Conservation (phyloP, 257 asterid genomes). For the Gentiana macrophylla region DNA sequence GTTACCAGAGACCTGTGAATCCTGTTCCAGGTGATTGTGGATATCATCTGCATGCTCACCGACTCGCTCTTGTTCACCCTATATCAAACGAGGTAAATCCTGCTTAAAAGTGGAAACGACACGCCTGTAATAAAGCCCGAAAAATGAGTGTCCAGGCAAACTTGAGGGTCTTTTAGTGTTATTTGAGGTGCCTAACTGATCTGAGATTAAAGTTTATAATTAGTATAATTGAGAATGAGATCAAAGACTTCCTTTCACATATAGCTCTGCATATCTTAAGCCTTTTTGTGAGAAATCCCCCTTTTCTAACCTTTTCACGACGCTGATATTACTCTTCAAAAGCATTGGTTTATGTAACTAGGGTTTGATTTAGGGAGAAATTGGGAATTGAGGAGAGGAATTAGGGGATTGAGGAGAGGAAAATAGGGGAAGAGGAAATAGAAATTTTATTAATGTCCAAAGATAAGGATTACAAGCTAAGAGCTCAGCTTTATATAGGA, state of each 20-base stretch:
- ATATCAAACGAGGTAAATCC: constrained; percentile 45
- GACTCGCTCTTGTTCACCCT: constrained; percentile 55
- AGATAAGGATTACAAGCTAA: too few relatives aligned
- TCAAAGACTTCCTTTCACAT: neutral
- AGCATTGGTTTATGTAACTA: too few relatives aligned
- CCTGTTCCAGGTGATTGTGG: constrained; percentile 99
- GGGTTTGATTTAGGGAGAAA: too few relatives aligned
- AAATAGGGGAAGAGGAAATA: too few relatives aligned
- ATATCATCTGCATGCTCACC: constrained; percentile 89
- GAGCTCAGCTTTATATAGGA: too few relatives aligned
- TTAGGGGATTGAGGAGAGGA: too few relatives aligned
- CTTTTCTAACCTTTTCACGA: neutral
- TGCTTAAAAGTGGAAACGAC: neutral
- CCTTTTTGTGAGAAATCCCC: too few relatives aligned
- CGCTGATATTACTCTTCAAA: neutral
- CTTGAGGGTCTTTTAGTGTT: neutral
- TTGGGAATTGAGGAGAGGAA: too few relatives aligned
- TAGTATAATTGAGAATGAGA: neutral
- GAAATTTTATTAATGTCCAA: too few relatives aligned
- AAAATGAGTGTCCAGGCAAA: neutral
- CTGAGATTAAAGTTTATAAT: neutral
- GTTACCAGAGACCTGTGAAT: constrained; percentile 67
- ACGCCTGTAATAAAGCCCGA: neutral
- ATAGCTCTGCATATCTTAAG: too few relatives aligned
- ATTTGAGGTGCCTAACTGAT: neutral